phyloP scores from a whole-genome alignment of 495 filamentous ascomycete genomes.

The Hypoxylon perforatum region DNA sequence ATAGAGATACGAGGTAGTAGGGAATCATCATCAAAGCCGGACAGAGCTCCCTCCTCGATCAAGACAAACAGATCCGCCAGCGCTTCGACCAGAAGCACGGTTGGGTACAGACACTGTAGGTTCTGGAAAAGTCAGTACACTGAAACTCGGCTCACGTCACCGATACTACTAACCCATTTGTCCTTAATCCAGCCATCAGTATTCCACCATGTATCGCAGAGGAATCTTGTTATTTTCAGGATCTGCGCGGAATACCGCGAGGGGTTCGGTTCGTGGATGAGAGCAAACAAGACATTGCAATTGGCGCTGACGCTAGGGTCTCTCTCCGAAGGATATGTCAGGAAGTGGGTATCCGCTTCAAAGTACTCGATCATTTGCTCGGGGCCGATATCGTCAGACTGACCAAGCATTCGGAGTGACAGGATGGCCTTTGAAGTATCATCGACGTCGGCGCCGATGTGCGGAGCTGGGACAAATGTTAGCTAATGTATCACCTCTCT shows the following conservation, averaged over 20 bases:
- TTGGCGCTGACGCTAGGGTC: constrained; percentile 55
- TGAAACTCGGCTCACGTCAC: too few species aligned
- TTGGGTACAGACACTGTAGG: too few species aligned
- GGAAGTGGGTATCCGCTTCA: constrained; percentile 47
- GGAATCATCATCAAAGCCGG: too few species aligned
- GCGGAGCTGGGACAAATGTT: too few species aligned
- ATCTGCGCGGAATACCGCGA: constrained; percentile 1
- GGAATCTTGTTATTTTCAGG: constrained; percentile 1
- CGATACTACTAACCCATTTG: constrained; percentile 27
- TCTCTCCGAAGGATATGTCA: constrained; percentile 51
- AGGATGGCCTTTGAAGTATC: constrained; percentile 57
- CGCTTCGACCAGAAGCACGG: too few species aligned
- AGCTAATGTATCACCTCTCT: too few species aligned
- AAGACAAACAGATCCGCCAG: too few species aligned
- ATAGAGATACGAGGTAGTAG: too few species aligned
- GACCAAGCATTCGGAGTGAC: constrained; percentile 35
- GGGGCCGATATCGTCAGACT: background rate
- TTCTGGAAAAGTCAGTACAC: too few species aligned
- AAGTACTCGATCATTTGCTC: constrained; percentile 38
- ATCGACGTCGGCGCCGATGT: constrained; percentile 62
- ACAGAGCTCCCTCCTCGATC: too few species aligned
- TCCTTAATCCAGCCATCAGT: constrained; percentile 9
- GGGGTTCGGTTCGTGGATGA: constrained; percentile 30
- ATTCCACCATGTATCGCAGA: background rate
- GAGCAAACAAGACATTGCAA: constrained; percentile 52